Evolutionary conservation across 306 rosid species (phyloP).

Genomic region (Medicago ruthenica): DNA sequence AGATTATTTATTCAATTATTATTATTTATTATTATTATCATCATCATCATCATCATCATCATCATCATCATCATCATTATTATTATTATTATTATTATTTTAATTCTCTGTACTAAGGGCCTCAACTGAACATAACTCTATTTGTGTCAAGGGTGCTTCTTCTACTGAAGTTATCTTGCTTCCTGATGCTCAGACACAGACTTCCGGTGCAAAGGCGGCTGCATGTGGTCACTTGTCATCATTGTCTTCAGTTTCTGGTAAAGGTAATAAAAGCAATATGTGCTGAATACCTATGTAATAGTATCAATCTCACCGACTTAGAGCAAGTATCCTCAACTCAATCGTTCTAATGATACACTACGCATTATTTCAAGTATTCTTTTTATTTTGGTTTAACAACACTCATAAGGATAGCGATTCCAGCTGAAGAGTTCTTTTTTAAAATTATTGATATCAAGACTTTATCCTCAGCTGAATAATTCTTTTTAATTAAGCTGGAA

Average conservation of each 20-base stretch:
- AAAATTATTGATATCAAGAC: constrained; percentile 2
- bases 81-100: not conserved
- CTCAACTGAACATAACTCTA: constrained; percentile 28
- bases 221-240: constrained; percentile 84
- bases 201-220: constrained; percentile 96
- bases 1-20: constrained; percentile 14
- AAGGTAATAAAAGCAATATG: constrained; percentile 56
- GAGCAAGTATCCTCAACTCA: constrained; percentile 25
- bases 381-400: constrained; percentile 16
- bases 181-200: constrained; percentile 71
- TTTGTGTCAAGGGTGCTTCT: constrained; percentile 61
- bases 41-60: too few relatives aligned
- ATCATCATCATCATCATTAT: too few relatives aligned
- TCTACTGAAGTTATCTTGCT: constrained; percentile 71
- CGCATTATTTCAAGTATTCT: constrained; percentile 6
- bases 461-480: not conserved
- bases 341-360: constrained; percentile 17
- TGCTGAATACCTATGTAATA: constrained; percentile 23
- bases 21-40: not conserved
- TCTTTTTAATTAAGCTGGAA: constrained; percentile 9
- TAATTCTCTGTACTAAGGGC: not conserved
- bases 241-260: constrained; percentile 72
- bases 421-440: not conserved
- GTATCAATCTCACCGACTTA: constrained; percentile 7
- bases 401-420: constrained; percentile 20